Conservation (phyloP, 768 basidiomycete genomes). For the Rickenella mellea region DNA sequence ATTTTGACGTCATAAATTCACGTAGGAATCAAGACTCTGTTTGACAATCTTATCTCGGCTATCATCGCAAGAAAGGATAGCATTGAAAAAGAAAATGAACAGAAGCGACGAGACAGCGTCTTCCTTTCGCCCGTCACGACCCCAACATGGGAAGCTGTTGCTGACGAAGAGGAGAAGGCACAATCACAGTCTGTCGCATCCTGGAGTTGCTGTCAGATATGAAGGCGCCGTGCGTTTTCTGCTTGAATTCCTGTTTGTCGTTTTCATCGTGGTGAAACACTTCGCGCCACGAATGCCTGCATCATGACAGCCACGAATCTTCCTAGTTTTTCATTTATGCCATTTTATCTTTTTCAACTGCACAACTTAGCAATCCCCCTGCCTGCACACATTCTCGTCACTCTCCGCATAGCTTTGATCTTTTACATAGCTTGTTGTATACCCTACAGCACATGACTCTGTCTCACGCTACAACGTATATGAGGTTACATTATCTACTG, state of each 20-base stretch:
- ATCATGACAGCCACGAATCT: no score
- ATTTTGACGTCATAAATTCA: slow-evolving; percentile 7
- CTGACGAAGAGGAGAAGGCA: slow-evolving; percentile 65
- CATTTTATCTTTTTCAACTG: no score
- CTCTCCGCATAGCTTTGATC: no score
- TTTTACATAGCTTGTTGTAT: no score
- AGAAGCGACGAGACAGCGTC: slow-evolving; percentile 78
- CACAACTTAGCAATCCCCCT: no score
- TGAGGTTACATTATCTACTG: no score
- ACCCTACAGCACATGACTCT: no score
- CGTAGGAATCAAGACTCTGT: slow-evolving; percentile 71
- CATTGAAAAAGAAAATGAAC: slow-evolving; percentile 75
- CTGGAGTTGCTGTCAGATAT: slow-evolving; percentile 64
- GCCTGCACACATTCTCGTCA: no score
- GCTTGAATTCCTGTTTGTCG: slow-evolving; percentile 5
- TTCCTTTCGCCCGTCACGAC: slow-evolving; percentile 53
- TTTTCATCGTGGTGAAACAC: slow-evolving; percentile 3
- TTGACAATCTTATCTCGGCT: slow-evolving; percentile 67
- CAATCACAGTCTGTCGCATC: slow-evolving; percentile 30
- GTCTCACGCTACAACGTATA: no score
- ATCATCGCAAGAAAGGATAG: slow-evolving; percentile 71
- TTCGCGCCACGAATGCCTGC: background rate
- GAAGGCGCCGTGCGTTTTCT: slow-evolving; percentile 12
- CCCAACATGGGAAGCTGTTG: slow-evolving; percentile 72
- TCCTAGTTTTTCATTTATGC: no score